Base-by-base conservation (phyloP, 2,329 filamentous ascomycete genomes). In the Aspergillus pseudoviridinutans region DNA sequence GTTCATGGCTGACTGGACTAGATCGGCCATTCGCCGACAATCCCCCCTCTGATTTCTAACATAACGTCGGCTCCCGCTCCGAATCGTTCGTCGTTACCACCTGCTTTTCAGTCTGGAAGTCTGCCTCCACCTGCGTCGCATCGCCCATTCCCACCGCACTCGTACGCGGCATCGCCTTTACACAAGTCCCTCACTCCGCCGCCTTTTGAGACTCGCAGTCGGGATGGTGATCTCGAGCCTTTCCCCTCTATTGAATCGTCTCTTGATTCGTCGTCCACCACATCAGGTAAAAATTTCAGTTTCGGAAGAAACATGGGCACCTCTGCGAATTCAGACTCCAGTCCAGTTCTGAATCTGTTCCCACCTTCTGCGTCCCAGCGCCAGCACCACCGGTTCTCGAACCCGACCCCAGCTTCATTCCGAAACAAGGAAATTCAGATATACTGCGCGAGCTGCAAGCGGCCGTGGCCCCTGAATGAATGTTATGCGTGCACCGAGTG, bases 401-500 rank as follows among this genome's bases (percentile, higher is more conserved):
- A 76, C 54, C 74, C 74, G 3, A 89, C 77, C 7, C 89, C 91
- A 54, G 72, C 76, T 1, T 73, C 75, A 7, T 76, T 73, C 61
- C 74, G 74, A 58, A 75, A 66, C 55, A 75, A 70, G 56, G 76
- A 79, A 10, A 88, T 93, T 3, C 90, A 96, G 71, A 96, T 97
- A 46, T 96, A 96, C 72, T 97, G 93, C 72, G 90, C 92, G 22
- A 90, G 89, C 50, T 97, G 93, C 70, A 87, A 90, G 62, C 85
- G 88, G 41, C 80, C 92, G 20, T 92, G 88, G 53, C 79, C 87
- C 10, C 79, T 97, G 27, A 88, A 87, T 68, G 89, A 93, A 67
- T 94, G 91, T 35, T 97, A 92, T 70, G 93, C 93, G 24, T 97
- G 93, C 73, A 96, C 92, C 1, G 92, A 97, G 74, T 97, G 94